Percentiles rank a stretch among this genome's conserved stretches.
Conservation (phyloP, 2,329 filamentous ascomycete species). For the Phialophora tarda region DNA sequence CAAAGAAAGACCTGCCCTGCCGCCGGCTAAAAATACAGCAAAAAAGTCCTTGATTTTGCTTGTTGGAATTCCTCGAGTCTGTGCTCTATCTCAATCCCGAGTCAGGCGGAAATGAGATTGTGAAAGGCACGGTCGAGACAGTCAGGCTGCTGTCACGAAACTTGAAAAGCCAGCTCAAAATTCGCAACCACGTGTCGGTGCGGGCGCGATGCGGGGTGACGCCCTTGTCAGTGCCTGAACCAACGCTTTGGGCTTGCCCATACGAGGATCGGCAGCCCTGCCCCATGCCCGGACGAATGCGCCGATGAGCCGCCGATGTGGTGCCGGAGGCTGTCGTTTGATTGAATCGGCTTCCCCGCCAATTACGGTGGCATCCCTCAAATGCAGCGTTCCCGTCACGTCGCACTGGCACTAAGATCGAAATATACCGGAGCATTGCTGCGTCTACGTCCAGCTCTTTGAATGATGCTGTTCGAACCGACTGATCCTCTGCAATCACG, state of each 20-base stretch:
- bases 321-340: constrained; percentile 11
- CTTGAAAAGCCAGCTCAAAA: background rate
- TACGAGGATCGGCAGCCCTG: background rate
- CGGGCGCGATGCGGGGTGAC: background rate
- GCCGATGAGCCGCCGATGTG: constrained; percentile 7
- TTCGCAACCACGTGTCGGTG: background rate
- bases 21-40: constrained; percentile 17
- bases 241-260: background rate
- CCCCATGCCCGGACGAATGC: background rate
- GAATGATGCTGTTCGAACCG: constrained; percentile 25
- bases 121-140: background rate
- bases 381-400: constrained; percentile 7
- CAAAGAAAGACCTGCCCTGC: constrained; percentile 10
- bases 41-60: background rate
- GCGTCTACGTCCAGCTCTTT: constrained; percentile 7
- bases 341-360: constrained; percentile 20
- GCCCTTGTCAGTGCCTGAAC: background rate
- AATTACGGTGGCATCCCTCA: constrained; percentile 13
- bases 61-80: background rate
- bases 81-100: background rate
- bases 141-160: constrained; percentile 1
- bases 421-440: constrained; percentile 19
- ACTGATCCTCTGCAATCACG: constrained; percentile 18
- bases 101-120: constrained; percentile 2
- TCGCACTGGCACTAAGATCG: constrained; percentile 21